Conservation (phyloP, 768 basidiomycete species). For the Pleurotus ostreatus region DNA sequence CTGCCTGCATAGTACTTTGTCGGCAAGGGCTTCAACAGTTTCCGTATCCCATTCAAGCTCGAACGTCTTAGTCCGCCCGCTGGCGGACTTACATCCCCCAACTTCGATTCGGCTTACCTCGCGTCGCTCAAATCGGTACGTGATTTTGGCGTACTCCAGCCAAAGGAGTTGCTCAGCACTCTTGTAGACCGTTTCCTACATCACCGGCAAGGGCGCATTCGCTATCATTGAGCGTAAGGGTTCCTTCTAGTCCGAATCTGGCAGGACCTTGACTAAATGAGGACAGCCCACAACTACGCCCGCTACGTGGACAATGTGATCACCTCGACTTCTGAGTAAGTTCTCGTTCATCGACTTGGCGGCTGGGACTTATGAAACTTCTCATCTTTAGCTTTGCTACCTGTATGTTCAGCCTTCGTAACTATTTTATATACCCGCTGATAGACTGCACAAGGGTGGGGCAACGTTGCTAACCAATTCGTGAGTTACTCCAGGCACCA, state of each 20-base stretch:
- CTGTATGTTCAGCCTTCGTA: conserved; percentile 27
- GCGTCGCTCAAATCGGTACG: conserved; percentile 41
- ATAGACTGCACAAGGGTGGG: conserved; percentile 40
- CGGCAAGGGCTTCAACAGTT: conserved; percentile 53
- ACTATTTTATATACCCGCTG: neutral
- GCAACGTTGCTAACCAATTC: conserved; percentile 50
- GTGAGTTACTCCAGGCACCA: conserved; percentile 25
- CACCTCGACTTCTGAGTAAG: conserved; percentile 44
- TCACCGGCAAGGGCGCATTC: conserved; percentile 55
- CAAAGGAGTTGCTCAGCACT: neutral
- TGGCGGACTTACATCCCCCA: conserved; percentile 46
- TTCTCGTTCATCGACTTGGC: neutral
- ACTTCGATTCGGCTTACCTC: conserved; percentile 49
- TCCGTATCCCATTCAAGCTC: conserved; percentile 58
- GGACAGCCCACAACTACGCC: conserved; percentile 56
- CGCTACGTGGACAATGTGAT: conserved; percentile 52
- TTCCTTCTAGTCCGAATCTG: neutral
- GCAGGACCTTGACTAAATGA: neutral
- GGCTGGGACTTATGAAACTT: neutral
- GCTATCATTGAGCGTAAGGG: conserved; percentile 52
- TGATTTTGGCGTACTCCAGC: neutral
- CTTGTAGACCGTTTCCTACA: conserved; percentile 50
- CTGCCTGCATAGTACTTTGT: conserved; percentile 48
- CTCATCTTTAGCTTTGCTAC: conserved; percentile 37
- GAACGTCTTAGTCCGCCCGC: conserved; percentile 54